Conservation (phyloP, 2,329 filamentous ascomycete species). For the Penicillium sp. region DNA sequence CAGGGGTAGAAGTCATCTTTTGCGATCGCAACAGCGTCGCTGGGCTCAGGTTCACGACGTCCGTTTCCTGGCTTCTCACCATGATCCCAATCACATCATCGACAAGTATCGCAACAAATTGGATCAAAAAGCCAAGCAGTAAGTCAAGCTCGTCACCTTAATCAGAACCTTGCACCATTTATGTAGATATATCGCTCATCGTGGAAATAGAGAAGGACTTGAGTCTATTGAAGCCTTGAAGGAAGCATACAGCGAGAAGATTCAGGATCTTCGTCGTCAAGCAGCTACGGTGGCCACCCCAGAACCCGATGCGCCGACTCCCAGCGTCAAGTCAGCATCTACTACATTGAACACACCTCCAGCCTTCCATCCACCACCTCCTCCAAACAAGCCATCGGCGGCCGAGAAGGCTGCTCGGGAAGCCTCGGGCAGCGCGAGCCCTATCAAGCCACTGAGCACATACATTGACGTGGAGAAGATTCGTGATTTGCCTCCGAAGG, state of each 20-base stretch:
- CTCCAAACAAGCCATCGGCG: conserved; percentile 31
- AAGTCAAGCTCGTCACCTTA: conserved; percentile 18
- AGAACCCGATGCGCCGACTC: conserved; percentile 29
- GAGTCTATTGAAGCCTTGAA: conserved; percentile 57
- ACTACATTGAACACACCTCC: conserved; percentile 33
- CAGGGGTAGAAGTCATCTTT: conserved; percentile 23
- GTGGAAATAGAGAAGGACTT: conserved; percentile 55
- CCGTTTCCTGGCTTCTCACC: conserved; percentile 78
- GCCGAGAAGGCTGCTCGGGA: conserved; percentile 27
- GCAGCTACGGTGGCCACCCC: conserved; percentile 52
- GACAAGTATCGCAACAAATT: conserved; percentile 89
- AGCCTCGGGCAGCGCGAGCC: conserved; percentile 46
- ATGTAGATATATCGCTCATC: no score
- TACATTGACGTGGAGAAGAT: conserved; percentile 78
- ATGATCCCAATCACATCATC: conserved; percentile 56
- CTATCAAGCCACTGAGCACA: conserved; percentile 59
- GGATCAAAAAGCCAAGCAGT: conserved; percentile 68
- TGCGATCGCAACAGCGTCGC: conserved; percentile 56
- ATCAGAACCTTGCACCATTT: no score
- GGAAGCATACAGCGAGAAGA: conserved; percentile 78
- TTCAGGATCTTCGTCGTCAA: conserved; percentile 62
- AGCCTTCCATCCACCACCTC: conserved; percentile 32
- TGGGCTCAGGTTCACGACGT: conserved; percentile 92
- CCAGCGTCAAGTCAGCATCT: conserved; percentile 16
- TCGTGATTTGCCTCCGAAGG: conserved; percentile 64